These are phyloP conservation scores for Fusarium annulatum DNA, from an alignment of 2,329 filamentous ascomycete species.

Conservation along the genomic window DNA sequence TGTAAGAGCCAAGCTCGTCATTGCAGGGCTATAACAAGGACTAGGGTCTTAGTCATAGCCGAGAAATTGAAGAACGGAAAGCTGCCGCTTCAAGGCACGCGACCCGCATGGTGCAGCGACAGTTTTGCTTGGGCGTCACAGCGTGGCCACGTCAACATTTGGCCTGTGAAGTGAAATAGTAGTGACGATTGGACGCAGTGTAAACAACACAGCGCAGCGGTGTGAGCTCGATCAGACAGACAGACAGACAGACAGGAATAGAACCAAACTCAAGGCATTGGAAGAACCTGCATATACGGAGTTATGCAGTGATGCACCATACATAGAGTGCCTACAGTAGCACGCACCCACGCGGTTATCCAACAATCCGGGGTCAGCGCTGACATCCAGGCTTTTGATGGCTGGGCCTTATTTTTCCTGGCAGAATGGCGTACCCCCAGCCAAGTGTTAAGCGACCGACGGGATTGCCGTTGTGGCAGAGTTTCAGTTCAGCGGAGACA, in stretches of 20 bases:
- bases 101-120: conserved; percentile 7
- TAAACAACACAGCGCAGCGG: conserved; percentile 15
- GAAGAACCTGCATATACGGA: conserved; percentile 4
- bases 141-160: conserved; percentile 31
- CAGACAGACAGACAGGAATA: not conserved
- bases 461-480: conserved; percentile 17
- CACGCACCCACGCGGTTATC: conserved; percentile 6
- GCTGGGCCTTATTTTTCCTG: conserved; percentile 9
- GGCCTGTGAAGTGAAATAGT: not conserved
- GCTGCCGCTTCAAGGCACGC: conserved; percentile 20
- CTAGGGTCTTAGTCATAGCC: not conserved
- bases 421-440: not conserved
- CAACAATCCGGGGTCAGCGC: too few species aligned
- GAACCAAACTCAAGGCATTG: conserved; percentile 7
- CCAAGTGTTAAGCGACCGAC: not conserved
- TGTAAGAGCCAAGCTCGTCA: not conserved
- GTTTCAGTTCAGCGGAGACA: conserved; percentile 30
- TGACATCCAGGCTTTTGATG: not conserved
- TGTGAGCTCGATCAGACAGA: conserved; percentile 4
- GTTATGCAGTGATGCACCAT: conserved; percentile 17
- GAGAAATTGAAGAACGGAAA: conserved; percentile 23
- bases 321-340: conserved; percentile 31
- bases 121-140: conserved; percentile 24
- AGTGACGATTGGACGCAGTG: not conserved
- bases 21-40: conserved; percentile 32